Evolutionary conservation across 2,329 filamentous ascomycete genomes (phyloP), one percentile per base, ranked within the genome.

Genomic region (Cordyceps pruinosa): DNA sequence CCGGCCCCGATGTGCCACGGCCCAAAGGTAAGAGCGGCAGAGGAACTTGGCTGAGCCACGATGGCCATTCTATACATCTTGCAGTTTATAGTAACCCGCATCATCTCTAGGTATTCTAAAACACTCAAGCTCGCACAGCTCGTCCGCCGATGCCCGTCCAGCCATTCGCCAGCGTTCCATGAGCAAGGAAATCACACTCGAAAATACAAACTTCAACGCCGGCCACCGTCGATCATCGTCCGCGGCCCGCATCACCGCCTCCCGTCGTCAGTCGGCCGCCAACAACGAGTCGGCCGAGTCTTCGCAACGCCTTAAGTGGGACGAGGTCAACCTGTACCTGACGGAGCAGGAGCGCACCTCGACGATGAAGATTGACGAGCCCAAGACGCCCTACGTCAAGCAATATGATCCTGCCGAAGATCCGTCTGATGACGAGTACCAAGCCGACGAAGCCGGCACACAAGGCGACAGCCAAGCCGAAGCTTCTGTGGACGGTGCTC

Each of bases 281-380:
- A 73, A 75, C 52, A 70, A 66, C 59, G 70, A 75, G 59, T 75
- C 77, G 23, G 72, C 76, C 46, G 77, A 81, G 42, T 71, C 77
- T 19, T 86, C 82, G 58, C 87, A 89, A 61, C 86, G 91, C 61
- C 80, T 99, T 64, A 96, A 97, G 76, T 99, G 94, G 94, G 94
- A 99, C 72, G 94, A 99, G 77, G 94, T 90, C 46, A 99, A 99
- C 69, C 82, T 99, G 32, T 99, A 97, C 74, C 82, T 99, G 54
- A 94, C 94, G 8, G 94, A 99, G 75, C 93, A 97, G 73, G 90
- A 97, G 73, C 92, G 89, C 73, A 90, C 86, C 59, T 87, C 88
- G 61, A 97, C 92, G 59, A 99, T 99, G 94, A 99, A 97, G 80
- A 99, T 99, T 63, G 89, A 91, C 64, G 94, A 99, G 76, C 94